Base-by-base conservation (phyloP, 202 grass and related monocot genomes). In the Elaeis oleifera region DNA sequence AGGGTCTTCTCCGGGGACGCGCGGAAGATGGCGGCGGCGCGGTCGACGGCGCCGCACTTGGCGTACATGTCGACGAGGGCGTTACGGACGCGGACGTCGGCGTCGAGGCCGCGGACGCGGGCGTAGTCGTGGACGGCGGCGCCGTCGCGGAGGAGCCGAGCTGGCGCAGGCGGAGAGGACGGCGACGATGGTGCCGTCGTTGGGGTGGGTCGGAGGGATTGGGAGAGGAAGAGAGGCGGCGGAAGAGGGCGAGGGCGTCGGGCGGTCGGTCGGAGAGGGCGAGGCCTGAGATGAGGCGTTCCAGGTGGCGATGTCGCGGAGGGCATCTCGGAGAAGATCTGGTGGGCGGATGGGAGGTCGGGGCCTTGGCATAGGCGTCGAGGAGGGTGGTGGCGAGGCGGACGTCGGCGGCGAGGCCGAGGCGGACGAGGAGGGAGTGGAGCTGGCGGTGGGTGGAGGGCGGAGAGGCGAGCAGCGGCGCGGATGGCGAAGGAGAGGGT, bases 21-120 rank as follows among this genome's bases (percentile, higher is more conserved):
- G 57, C 74, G 27, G 78, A 95, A 95, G 51, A 87, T 78, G 67
- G 71, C 67, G 2, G 88, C 56, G 20, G 84, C 87, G 65, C 5
- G 62, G 49, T 39, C 54, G 14, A 96, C 23, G n/a, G 87, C 84
- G 14, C 87, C 83, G 14, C 91, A 96, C 68, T 96, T 96, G 62
- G 87, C 90, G 76, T 96, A 90, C 83, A 90, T 88, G 73, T 96
- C 87, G 50, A 96, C 70, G 2, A 96, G 87, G 0, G 79, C 53
- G 2, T 90, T 96, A 70, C 72, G 62, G 49, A 88, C 81, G 44
- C 76, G 70, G n/a, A 83, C 69, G 1, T 85, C 77, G 29, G 29
- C 7, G 49, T 80, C 71, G 14, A 80, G 18, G 2, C 69, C 60
- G 16, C 75, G 56, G 14, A 18, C 60, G 24, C 68, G 58, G 67